These are phyloP conservation scores for Ceratobasidium sp. DNA, from an alignment of 1,284 basidiomycete genomes.

Conservation along the genomic window DNA sequence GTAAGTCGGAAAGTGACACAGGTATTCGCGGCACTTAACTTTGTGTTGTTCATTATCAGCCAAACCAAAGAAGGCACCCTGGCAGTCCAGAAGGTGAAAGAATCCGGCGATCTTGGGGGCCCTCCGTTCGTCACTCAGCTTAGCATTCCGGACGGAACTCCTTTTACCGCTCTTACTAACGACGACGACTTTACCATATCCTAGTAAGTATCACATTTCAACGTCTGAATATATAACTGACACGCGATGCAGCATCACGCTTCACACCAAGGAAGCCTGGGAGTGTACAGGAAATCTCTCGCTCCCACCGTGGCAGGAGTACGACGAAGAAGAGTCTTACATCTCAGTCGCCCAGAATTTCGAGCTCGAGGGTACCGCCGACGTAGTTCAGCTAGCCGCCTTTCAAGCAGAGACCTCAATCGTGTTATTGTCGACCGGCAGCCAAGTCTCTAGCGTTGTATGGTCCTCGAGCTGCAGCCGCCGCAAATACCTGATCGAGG, in stretches of 20 bases:
- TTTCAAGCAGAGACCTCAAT: background rate
- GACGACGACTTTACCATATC: background rate
- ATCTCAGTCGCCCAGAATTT: background rate
- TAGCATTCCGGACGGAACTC: background rate
- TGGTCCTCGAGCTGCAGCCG: background rate
- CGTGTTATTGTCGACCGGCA: background rate
- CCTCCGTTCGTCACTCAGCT: background rate
- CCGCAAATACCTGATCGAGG: background rate
- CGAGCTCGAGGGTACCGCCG: background rate
- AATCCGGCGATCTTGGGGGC: background rate
- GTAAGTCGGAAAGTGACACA: background rate
- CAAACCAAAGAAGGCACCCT: background rate
- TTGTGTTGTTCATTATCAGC: background rate
- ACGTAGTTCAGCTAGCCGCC: background rate
- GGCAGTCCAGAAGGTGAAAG: background rate
- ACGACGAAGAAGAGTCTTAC: background rate
- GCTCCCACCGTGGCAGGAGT: background rate
- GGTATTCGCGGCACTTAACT: too few species aligned
- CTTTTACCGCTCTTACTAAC: background rate
- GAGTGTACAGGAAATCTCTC: background rate
- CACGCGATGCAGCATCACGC: background rate
- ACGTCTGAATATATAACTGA: background rate
- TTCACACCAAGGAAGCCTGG: background rate
- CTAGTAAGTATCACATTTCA: constrained; percentile 1
- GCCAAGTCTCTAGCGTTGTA: background rate